These are phyloP conservation scores for Cercospora zeina DNA, from an alignment of 2,329 filamentous ascomycete species.

Conservation along the genomic window DNA sequence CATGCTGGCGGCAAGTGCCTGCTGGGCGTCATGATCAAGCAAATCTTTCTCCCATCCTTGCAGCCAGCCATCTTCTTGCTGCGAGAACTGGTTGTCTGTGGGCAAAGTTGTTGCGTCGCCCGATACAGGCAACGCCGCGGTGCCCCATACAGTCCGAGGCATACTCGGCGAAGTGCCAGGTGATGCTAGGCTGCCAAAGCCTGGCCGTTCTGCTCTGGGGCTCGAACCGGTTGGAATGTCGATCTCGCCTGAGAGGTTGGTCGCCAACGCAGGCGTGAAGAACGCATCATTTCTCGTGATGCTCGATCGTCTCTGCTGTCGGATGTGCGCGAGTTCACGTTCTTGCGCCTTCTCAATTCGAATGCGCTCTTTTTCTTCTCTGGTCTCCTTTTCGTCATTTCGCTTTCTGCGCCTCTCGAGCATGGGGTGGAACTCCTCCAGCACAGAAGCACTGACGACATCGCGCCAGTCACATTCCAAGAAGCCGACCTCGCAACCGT, in stretches of 20 bases:
- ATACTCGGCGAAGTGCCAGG: conserved; percentile 79
- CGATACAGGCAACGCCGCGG: conserved; percentile 63
- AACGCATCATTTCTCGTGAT: conserved; percentile 47
- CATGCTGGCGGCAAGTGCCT: conserved; percentile 25
- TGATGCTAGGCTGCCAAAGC: conserved; percentile 69
- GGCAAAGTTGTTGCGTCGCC: conserved; percentile 50
- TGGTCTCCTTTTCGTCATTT: conserved; percentile 77
- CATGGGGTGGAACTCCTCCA: conserved; percentile 74
- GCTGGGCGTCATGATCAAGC: conserved; percentile 61
- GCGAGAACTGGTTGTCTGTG: conserved; percentile 42
- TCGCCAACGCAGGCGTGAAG: conserved; percentile 35
- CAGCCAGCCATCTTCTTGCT: conserved; percentile 77
- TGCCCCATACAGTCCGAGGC: conserved; percentile 89
- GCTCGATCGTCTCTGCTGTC: conserved; percentile 59
- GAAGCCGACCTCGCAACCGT: conserved; percentile 88
- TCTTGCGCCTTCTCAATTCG: conserved; percentile 80
- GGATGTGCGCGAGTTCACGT: conserved; percentile 65
- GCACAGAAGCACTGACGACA: conserved; percentile 71
- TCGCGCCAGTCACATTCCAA: conserved; percentile 95
- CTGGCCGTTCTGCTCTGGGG: conserved; percentile 58
- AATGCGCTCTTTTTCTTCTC: conserved; percentile 81
- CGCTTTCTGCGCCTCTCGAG: conserved; percentile 73
- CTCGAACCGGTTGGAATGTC: conserved; percentile 43
- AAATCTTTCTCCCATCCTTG: conserved; percentile 80
- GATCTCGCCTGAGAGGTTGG: conserved; percentile 37